Percentiles rank a stretch among this genome's conserved stretches.
phyloP scores from a whole-genome alignment of 768 basidiomycete species.

The Suillus bovinus region DNA sequence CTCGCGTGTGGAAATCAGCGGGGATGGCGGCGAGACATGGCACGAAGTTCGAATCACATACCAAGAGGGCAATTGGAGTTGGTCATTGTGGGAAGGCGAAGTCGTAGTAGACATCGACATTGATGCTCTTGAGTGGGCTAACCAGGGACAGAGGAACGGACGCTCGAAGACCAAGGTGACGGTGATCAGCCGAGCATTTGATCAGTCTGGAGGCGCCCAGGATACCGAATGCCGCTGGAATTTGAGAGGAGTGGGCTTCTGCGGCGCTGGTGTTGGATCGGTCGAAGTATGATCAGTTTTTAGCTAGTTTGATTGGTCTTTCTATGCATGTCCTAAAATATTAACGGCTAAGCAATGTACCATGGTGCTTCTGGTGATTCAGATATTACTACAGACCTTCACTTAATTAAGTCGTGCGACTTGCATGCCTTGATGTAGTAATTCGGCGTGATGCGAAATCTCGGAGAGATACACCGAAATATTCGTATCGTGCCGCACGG shows the following conservation, averaged over 20 bases:
- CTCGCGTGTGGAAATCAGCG: slow-evolving; percentile 48
- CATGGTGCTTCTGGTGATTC: neutral
- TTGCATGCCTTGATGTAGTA: neutral
- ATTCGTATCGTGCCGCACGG: neutral
- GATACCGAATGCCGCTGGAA: slow-evolving; percentile 58
- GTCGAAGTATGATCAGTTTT: slow-evolving; percentile 7
- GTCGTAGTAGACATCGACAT: slow-evolving; percentile 34
- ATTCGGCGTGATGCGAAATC: neutral
- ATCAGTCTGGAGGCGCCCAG: slow-evolving; percentile 51
- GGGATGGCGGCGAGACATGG: slow-evolving; percentile 56
- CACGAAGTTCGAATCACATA: slow-evolving; percentile 51
- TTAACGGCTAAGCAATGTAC: neutral
- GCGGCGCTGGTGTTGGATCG: slow-evolving; percentile 28
- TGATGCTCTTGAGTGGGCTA: slow-evolving; percentile 13
- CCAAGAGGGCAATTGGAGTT: slow-evolving; percentile 68
- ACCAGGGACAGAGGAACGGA: slow-evolving; percentile 16
- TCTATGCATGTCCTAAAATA: neutral
- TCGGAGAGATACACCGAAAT: too few species aligned
- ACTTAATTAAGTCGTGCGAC: neutral
- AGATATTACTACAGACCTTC: neutral
- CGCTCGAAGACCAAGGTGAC: slow-evolving; percentile 18
- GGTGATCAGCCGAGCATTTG: slow-evolving; percentile 51
- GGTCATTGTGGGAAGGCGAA: slow-evolving; percentile 67
- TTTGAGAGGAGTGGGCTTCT: slow-evolving; percentile 58
- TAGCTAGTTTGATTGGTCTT: neutral